These are phyloP conservation scores for Aspergillus bertholletiae DNA, from an alignment of 495 filamentous ascomycete species.

Conservation along the genomic window DNA sequence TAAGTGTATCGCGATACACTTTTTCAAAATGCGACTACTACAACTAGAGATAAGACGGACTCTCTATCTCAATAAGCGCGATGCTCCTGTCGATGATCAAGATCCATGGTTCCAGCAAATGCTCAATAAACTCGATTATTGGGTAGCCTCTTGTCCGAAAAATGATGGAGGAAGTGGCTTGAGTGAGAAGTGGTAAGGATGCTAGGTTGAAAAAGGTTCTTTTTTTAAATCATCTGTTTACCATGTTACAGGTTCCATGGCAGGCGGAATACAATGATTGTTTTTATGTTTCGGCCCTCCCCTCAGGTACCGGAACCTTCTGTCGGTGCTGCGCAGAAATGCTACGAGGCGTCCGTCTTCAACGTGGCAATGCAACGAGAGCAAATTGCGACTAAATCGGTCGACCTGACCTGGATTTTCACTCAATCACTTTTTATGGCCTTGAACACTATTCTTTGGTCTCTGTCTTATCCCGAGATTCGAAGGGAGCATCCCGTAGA, in stretches of 20 bases:
- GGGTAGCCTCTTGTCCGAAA: slow-evolving; percentile 60
- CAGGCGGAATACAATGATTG: slow-evolving; percentile 76
- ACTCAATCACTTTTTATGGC: slow-evolving; percentile 82
- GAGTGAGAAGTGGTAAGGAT: slow-evolving; percentile 57
- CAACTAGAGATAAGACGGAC: slow-evolving; percentile 82
- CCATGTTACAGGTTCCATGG: slow-evolving; percentile 60
- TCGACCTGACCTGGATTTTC: slow-evolving; percentile 92
- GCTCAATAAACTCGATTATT: slow-evolving; percentile 70
- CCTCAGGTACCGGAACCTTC: slow-evolving; percentile 87
- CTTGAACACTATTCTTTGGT: slow-evolving; percentile 84
- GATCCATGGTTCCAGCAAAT: slow-evolving; percentile 85
- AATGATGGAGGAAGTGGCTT: slow-evolving; percentile 63
- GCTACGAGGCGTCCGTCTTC: slow-evolving; percentile 75
- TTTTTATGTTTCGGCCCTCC: slow-evolving; percentile 80
- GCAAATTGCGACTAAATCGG: slow-evolving; percentile 67
- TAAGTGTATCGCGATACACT: slow-evolving; percentile 87
- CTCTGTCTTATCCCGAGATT: slow-evolving; percentile 78
- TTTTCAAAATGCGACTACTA: slow-evolving; percentile 83
- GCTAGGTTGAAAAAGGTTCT: slow-evolving; percentile 2
- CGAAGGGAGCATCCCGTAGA: slow-evolving; percentile 63
- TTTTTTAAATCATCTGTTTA: neutral
- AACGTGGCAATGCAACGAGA: slow-evolving; percentile 75
- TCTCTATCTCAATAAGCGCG: slow-evolving; percentile 75
- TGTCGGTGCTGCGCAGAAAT: slow-evolving; percentile 64
- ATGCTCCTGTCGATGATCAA: slow-evolving; percentile 66